Evolutionary conservation across 2,329 filamentous ascomycete genomes (phyloP).

Genomic region (Trichoderma oligosporum): DNA sequence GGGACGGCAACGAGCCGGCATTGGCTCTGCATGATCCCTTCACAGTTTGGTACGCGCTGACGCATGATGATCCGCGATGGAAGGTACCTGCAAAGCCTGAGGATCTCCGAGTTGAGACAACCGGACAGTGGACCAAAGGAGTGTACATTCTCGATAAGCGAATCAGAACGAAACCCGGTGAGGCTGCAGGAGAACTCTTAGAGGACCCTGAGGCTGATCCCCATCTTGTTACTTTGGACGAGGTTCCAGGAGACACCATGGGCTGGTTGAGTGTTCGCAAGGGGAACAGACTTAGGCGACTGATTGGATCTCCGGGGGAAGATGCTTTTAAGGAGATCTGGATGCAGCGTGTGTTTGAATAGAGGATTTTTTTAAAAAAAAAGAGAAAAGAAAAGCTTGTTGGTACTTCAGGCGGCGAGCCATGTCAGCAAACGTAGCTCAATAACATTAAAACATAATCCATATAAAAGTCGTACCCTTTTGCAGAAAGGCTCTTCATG

Average conservation of each 20-base stretch:
- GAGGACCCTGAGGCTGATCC: slow-evolving; percentile 40
- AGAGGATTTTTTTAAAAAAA: too few relatives aligned
- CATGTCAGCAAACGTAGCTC: slow-evolving; percentile 22
- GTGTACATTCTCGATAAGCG: slow-evolving; percentile 84
- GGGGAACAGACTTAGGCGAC: slow-evolving; percentile 77
- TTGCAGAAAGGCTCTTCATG: slow-evolving; percentile 12
- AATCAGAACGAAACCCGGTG: slow-evolving; percentile 50
- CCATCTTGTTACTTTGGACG: slow-evolving; percentile 40
- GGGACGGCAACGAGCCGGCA: slow-evolving; percentile 54
- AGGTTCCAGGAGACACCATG: slow-evolving; percentile 65
- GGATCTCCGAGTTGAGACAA: slow-evolving; percentile 85
- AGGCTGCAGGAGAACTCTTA: slow-evolving; percentile 39
- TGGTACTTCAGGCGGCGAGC: background rate
- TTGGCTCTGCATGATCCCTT: slow-evolving; percentile 74
- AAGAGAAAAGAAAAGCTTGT: too few relatives aligned
- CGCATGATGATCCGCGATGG: slow-evolving; percentile 56
- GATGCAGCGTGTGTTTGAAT: slow-evolving; percentile 61
- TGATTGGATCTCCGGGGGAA: slow-evolving; percentile 65
- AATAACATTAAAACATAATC: slow-evolving; percentile 5
- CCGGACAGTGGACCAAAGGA: slow-evolving; percentile 90
- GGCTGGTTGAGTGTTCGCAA: slow-evolving; percentile 70
- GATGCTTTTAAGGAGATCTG: slow-evolving; percentile 63
- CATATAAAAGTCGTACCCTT: slow-evolving; percentile 22
- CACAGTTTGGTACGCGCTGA: slow-evolving; percentile 74
- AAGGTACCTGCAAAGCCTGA: slow-evolving; percentile 56